Evolutionary conservation across 2,329 filamentous ascomycete species (phyloP), one percentile per base, ranked within the genome.

Genomic region (Pseudofabraea citricarpa): DNA sequence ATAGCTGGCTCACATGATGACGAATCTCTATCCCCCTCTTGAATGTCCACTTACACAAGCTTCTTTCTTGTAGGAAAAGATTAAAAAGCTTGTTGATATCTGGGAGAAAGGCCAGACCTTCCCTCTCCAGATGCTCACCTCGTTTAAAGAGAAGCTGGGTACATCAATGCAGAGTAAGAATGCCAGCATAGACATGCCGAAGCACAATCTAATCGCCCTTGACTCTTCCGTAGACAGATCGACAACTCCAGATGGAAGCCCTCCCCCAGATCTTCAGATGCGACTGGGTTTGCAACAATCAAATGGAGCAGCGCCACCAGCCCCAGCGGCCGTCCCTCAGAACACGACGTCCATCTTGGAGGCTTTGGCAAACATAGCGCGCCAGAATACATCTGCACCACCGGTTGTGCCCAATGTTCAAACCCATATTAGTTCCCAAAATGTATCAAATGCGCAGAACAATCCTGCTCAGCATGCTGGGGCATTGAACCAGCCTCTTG

Each of bases 51-150:
- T 77, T 71, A 77, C 73, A 61, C 69, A 40, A 45, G 67, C 46
- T 47, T 56, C 63, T 60, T 62, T 62, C 54, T 63, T 82, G 73
- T 85, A 93, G 87, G 89, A 95, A 64, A 97, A 96, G 73, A 91
- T 97, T 67, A 83, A 77, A 63, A 97, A 97, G 66, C 79, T 98
- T 56, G 74, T 97, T 69, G 90, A 95, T 63, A 98, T 98, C 55
- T 98, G 93, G 93, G 90, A 96, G 64, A 93, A 93, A 61, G 89
- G 88, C 52, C 84, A 86, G 62, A 97, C 90, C 18, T 97, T 98
- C 65, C 90, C 93, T 20, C 64, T 75, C 32, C 67, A 82, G 42
- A 84, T 95, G 80, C 79, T 98, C 56, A 74, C 75, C 50, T 80
- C 79, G 27, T 95, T 95, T 75, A 91, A 89, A 68, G 77, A 87